A percentile compares a stretch with the other conserved stretches of the same genome.
Conservation (phyloP, 495 filamentous ascomycete species). For the Xylaria intraflava region DNA sequence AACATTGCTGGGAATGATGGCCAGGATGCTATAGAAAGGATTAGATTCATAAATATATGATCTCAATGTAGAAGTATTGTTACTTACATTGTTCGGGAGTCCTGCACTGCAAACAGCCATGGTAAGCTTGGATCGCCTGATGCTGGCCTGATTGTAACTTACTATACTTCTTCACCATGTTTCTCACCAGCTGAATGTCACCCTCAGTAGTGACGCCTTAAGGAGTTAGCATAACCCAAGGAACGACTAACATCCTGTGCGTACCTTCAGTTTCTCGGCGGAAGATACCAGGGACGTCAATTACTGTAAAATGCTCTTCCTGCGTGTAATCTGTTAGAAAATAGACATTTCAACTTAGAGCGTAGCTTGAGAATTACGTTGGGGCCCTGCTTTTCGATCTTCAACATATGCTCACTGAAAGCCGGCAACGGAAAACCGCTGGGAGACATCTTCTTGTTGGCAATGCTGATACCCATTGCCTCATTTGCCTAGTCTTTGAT, state of each 20-base stretch:
- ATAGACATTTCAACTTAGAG: not conserved
- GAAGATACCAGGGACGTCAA: constrained; percentile 60
- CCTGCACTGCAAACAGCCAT: constrained; percentile 15
- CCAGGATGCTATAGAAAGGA: constrained; percentile 39
- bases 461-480: constrained; percentile 38
- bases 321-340: not conserved
- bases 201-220: constrained; percentile 33
- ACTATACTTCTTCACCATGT: constrained; percentile 51
- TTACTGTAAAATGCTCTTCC: constrained; percentile 50
- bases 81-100: constrained; percentile 22
- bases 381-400: constrained; percentile 53
- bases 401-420: constrained; percentile 54
- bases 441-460: not conserved
- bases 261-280: constrained; percentile 41
- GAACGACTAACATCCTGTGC: not conserved
- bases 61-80: not conserved
- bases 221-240: not conserved
- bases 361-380: constrained; percentile 16
- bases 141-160: constrained; percentile 18
- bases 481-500: constrained; percentile 31
- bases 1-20: constrained; percentile 52
- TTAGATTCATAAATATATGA: not conserved
- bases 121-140: not conserved
- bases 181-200: constrained; percentile 44
- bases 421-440: constrained; percentile 22